Evolutionary conservation across 331 rosid species (phyloP).

Genomic region (Cydonia oblonga): DNA sequence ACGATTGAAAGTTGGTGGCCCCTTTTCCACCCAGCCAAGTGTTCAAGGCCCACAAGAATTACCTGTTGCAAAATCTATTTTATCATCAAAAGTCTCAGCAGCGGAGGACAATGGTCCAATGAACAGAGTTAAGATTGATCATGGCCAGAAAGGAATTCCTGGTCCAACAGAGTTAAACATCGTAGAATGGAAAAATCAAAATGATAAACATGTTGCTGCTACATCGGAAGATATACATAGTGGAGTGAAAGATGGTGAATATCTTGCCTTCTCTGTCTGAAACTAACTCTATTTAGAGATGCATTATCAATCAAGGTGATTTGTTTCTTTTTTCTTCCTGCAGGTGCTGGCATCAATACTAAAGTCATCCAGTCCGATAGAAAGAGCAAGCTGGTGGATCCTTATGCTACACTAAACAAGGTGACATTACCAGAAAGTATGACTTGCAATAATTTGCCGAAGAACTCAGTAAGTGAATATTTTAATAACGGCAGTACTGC

Average conservation of each 20-base stretch:
- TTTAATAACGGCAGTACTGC: background rate
- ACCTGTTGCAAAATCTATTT: conserved; percentile 24
- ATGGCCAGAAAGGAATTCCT: conserved; percentile 29
- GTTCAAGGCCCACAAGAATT: conserved; percentile 28
- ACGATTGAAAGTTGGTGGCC: conserved; percentile 44
- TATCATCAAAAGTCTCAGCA: conserved; percentile 35
- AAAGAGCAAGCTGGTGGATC: conserved; percentile 29
- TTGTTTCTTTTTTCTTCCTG: conserved; percentile 15
- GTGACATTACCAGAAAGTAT: conserved; percentile 27
- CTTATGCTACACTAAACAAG: conserved; percentile 24
- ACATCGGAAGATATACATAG: conserved; percentile 35
- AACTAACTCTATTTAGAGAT: background rate
- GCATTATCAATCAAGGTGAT: background rate
- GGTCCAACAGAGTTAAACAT: conserved; percentile 32
- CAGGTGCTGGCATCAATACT: conserved; percentile 36
- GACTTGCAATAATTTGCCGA: conserved; percentile 26
- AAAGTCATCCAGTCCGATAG: conserved; percentile 34
- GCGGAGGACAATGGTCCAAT: conserved; percentile 15
- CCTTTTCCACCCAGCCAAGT: conserved; percentile 27
- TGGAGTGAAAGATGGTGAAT: conserved; percentile 43
- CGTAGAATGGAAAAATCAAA: conserved; percentile 26
- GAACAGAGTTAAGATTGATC: conserved; percentile 24
- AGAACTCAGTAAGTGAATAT: conserved; percentile 41
- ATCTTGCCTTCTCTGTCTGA: conserved; percentile 12
- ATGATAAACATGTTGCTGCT: conserved; percentile 29